Percentiles rank a stretch among this genome's conserved stretches.
These are phyloP conservation scores for Emericellopsis atlantica DNA, from an alignment of 2,329 filamentous ascomycete genomes.

Conservation along the genomic window DNA sequence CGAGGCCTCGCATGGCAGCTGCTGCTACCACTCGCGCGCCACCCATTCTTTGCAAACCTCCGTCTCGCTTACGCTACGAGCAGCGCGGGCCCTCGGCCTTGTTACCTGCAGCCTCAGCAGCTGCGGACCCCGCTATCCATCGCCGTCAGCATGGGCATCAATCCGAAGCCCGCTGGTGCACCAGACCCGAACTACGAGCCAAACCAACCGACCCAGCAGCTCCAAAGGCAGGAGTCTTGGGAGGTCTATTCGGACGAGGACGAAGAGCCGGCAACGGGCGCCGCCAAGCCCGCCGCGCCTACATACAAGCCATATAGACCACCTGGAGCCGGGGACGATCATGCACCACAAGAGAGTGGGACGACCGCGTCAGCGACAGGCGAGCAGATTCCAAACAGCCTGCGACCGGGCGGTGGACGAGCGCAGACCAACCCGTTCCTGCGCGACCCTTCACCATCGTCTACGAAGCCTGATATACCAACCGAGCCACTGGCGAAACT, in stretches of 20 bases:
- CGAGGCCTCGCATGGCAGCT: too few species aligned
- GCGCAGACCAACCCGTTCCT: constrained; percentile 6
- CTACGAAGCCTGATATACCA: background rate
- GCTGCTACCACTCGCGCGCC: background rate
- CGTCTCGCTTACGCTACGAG: too few species aligned
- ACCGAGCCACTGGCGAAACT: constrained; percentile 3
- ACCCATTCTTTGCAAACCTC: background rate
- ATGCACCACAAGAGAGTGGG: background rate
- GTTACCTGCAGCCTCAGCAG: too few species aligned
- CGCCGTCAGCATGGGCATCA: background rate
- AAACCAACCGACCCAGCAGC: background rate
- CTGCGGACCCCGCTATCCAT: too few species aligned
- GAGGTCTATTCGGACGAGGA: constrained; percentile 3
- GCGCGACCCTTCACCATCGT: background rate
- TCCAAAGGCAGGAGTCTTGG: constrained; percentile 1
- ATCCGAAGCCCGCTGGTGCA: background rate
- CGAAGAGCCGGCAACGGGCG: background rate
- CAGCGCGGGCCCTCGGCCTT: too few species aligned
- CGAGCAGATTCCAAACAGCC: constrained; percentile 1
- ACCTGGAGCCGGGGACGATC: background rate
- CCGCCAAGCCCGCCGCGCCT: background rate
- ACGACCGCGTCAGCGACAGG: background rate
- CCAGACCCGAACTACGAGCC: background rate
- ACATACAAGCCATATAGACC: background rate
- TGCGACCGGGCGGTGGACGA: constrained; percentile 2